Conservation (phyloP, 768 basidiomycete species). For the Ramaria rubella region DNA sequence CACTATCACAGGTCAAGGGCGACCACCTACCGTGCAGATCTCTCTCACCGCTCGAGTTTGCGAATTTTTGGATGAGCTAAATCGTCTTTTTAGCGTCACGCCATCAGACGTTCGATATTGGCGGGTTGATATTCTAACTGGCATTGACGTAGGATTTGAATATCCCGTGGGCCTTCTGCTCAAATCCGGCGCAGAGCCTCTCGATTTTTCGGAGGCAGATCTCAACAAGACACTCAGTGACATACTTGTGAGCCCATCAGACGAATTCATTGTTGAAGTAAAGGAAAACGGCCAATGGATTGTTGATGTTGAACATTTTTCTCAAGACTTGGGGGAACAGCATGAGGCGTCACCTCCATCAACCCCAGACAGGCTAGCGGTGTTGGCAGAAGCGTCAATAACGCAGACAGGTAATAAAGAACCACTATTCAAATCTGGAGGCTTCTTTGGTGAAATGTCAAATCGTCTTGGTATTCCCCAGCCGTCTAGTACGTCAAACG, state of each 20-base stretch:
- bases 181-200: constrained; percentile 29
- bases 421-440: constrained; percentile 3
- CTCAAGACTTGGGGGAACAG: neutral
- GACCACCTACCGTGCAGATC: neutral
- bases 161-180: constrained; percentile 11
- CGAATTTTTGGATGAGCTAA: neutral
- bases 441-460: constrained; percentile 9
- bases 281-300: constrained; percentile 55
- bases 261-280: constrained; percentile 79
- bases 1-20: neutral
- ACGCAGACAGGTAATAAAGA: neutral
- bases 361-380: neutral
- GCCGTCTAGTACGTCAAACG: neutral
- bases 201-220: constrained; percentile 37
- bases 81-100: neutral
- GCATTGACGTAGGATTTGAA: constrained; percentile 8
- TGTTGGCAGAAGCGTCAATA: neutral
- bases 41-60: neutral
- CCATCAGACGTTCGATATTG: constrained; percentile 15
- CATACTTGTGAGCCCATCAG: constrained; percentile 29
- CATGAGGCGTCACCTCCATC: neutral
- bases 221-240: constrained; percentile 13
- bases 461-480: constrained; percentile 2
- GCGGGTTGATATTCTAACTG: constrained; percentile 11
- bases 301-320: constrained; percentile 28